Evolutionary conservation across 306 rosid genomes (phyloP).

Genomic region (Abrus precatorius): DNA sequence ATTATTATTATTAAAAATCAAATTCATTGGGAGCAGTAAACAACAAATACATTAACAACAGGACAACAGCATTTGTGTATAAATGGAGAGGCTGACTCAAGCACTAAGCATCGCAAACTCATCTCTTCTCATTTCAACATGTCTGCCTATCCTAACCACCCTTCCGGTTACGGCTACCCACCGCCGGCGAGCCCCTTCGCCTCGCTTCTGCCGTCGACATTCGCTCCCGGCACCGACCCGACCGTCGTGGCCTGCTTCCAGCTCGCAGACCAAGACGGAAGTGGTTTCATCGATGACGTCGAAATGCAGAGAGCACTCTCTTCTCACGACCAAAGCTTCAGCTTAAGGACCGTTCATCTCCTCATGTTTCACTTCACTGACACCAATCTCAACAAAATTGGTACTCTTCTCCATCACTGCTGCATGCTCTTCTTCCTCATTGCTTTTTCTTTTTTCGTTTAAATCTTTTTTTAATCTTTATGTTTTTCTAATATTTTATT

Average conservation of each 20-base stretch:
- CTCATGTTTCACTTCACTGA: constrained; percentile 92
- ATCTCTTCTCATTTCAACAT: background rate
- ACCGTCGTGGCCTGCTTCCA: constrained; percentile 83
- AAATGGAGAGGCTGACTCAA: too few species aligned
- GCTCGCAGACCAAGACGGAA: constrained; percentile 91
- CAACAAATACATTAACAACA: too few species aligned
- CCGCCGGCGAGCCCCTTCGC: constrained; percentile 64
- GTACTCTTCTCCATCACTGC: constrained; percentile 44
- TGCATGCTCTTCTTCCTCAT: background rate
- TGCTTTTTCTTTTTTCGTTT: too few species aligned
- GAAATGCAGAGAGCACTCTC: constrained; percentile 92
- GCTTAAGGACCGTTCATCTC: constrained; percentile 94
- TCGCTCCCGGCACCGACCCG: constrained; percentile 95
- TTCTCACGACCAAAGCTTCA: constrained; percentile 81
- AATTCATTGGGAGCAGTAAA: too few species aligned
- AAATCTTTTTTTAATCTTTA: too few species aligned
- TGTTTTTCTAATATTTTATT: too few species aligned
- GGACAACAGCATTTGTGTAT: too few species aligned
- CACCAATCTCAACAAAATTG: constrained; percentile 76
- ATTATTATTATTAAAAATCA: too few species aligned
- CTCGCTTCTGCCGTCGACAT: constrained; percentile 77
- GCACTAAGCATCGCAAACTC: too few species aligned
- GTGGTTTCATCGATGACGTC: constrained; percentile 89
- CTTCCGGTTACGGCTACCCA: constrained; percentile 48
- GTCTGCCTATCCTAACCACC: constrained; percentile 7